Evolutionary conservation across 306 rosid genomes (phyloP).

Genomic region (Adenanthera pavonina): DNA sequence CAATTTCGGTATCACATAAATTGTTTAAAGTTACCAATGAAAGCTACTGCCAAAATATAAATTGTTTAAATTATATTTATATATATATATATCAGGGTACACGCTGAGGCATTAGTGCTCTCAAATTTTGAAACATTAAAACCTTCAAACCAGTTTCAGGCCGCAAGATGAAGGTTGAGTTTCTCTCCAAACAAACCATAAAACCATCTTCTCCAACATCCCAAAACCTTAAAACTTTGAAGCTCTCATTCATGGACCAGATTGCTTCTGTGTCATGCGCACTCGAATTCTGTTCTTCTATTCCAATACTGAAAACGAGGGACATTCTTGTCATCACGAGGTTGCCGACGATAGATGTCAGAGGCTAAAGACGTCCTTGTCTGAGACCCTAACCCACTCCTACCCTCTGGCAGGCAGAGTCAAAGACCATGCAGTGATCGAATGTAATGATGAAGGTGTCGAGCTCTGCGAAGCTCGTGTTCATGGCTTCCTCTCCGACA

Average conservation of each 20-base stretch:
- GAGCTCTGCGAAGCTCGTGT: slow-evolving; percentile 40
- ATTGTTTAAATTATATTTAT: too few species aligned
- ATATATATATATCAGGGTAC: too few species aligned
- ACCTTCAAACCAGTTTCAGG: too few species aligned
- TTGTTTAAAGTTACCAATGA: too few species aligned
- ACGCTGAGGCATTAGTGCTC: background rate
- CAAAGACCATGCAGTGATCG: slow-evolving; percentile 27
- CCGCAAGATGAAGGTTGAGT: background rate
- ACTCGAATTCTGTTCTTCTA: slow-evolving; percentile 11
- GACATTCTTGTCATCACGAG: too few species aligned
- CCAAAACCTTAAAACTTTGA: background rate
- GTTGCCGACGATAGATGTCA: background rate
- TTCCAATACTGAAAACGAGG: background rate
- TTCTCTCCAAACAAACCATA: background rate
- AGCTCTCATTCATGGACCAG: background rate
- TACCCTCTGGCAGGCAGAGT: slow-evolving; percentile 56
- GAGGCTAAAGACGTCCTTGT: slow-evolving; percentile 38
- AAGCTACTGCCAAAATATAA: too few species aligned
- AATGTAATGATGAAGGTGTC: slow-evolving; percentile 45
- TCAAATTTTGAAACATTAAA: background rate
- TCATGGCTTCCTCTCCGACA: slow-evolving; percentile 15
- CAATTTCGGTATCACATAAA: too few species aligned
- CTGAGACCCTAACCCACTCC: slow-evolving; percentile 32
- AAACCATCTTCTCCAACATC: slow-evolving; percentile 11
- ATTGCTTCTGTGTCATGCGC: background rate